Percentiles rank a stretch among this genome's conserved stretches.
phyloP scores from a whole-genome alignment of 192 early-diverging fungal species.

The Chytriomyces confervae region DNA sequence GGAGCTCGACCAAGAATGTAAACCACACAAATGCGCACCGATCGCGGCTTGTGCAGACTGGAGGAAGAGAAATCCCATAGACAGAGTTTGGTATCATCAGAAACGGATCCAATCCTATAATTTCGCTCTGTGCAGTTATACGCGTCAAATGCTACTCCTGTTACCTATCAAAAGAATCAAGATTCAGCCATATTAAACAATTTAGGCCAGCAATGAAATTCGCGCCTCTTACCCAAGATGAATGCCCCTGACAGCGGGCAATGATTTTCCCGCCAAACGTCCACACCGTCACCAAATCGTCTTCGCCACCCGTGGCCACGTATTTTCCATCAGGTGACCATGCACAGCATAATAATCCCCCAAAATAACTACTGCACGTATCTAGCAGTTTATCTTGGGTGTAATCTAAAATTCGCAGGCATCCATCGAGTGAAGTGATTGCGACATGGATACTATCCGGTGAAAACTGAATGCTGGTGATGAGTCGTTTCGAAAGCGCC shows the following conservation, averaged over 20 bases:
- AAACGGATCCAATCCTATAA: slow-evolving; percentile 85
- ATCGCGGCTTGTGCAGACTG: slow-evolving; percentile 36
- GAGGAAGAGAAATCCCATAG: slow-evolving; percentile 89
- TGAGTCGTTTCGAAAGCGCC: slow-evolving; percentile 70
- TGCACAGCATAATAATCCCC: slow-evolving; percentile 80
- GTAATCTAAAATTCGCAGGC: slow-evolving; percentile 79
- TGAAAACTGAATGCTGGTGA: slow-evolving; percentile 86
- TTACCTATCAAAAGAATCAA: slow-evolving; percentile 42
- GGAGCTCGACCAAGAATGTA: too few species aligned
- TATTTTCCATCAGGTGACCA: slow-evolving; percentile 92
- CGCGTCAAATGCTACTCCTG: slow-evolving; percentile 82
- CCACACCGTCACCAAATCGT: slow-evolving; percentile 92
- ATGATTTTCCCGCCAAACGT: slow-evolving; percentile 79
- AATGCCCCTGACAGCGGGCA: slow-evolving; percentile 88
- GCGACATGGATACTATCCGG: slow-evolving; percentile 85
- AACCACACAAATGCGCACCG: slow-evolving; percentile 11
- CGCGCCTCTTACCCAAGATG: slow-evolving; percentile 74
- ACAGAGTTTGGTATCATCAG: slow-evolving; percentile 82
- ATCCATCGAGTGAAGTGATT: slow-evolving; percentile 78
- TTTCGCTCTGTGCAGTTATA: slow-evolving; percentile 76
- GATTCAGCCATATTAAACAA: not conserved
- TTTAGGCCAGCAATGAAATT: not conserved
- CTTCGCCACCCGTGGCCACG: slow-evolving; percentile 79
- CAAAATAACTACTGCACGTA: slow-evolving; percentile 83
- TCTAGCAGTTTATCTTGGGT: slow-evolving; percentile 72